Base-by-base conservation (phyloP, 2,329 filamentous ascomycete genomes). In the Cytospora leucostoma region DNA sequence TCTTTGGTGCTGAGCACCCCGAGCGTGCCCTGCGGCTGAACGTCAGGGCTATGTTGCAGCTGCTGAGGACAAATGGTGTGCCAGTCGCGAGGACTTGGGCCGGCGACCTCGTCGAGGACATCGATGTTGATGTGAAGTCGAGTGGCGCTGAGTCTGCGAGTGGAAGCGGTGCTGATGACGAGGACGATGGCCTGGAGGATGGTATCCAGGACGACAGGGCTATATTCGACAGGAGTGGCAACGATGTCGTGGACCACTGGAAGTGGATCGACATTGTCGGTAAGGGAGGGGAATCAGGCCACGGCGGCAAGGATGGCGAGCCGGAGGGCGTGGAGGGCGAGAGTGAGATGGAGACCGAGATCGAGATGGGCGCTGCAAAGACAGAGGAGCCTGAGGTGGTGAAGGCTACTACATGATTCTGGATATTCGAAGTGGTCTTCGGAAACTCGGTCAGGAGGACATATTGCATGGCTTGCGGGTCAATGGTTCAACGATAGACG, bases 21-120 rank as follows among this genome's bases (percentile, higher is more conserved):
- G 85, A 87, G 70, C 79, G 84, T 13, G 81, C 83, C 0, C 72
- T 89, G 56, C 79, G 84, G 21, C 76, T 88, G 2, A 89, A 89
- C 67, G 75, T 84, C 4, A 78, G 86, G 1, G 85, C 86, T 2
- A 75, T 83, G 32, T 74, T 87, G 56, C 85, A 88, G 72, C 72
- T 86, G 7, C 68, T 89, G 7, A 77, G 86, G 0, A 72, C 72
- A 32, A 83, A 84, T 59, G 76, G 74, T 2, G 73, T 86, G 1
- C 71, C 78, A 0, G 78, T 88, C 1, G 78, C 78, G 0, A 74
- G 78, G 10, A 87, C 84, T 0, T 81, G 77, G 73, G 68, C 74
- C 4, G 78, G 73, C 33, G 84, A 84, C 56, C 71, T 86, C 6
- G 74, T 82, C 2, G 83, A 85, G 33, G 82, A 79, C 6, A 71